Evolutionary conservation across 2,329 filamentous ascomycete species (phyloP).

Genomic region (Macrophomina pseudophaseolina): DNA sequence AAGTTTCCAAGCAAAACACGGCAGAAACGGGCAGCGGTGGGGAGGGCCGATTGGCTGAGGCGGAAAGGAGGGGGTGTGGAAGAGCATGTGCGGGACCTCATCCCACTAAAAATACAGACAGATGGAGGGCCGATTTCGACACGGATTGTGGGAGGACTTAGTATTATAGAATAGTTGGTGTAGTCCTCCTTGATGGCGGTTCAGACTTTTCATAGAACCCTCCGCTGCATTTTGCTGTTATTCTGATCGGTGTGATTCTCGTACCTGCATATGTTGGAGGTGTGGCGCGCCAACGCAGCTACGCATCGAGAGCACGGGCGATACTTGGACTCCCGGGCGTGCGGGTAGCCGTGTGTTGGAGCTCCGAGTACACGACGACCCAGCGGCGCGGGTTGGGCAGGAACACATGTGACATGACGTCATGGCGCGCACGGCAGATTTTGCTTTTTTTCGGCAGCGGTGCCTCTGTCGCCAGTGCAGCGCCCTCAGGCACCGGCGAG

Average conservation of each 20-base stretch:
- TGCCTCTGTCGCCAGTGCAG: background rate
- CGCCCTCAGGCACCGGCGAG: background rate
- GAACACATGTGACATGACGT: slow-evolving; percentile 16
- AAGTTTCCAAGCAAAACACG: slow-evolving; percentile 15
- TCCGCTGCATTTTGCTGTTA: background rate
- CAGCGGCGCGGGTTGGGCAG: background rate
- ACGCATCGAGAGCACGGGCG: too few relatives aligned
- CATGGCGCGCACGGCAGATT: background rate
- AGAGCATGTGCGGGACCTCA: slow-evolving; percentile 9
- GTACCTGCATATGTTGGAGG: too few relatives aligned
- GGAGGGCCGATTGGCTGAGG: background rate
- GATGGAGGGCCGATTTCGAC: background rate
- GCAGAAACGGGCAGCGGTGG: slow-evolving; percentile 19
- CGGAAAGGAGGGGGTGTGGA: background rate
- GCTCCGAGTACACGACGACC: background rate
- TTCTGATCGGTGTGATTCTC: background rate
- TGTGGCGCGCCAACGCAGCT: too few relatives aligned
- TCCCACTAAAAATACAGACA: slow-evolving; percentile 7
- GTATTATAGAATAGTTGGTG: slow-evolving; percentile 16
- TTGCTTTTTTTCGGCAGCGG: background rate
- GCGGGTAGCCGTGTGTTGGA: too few relatives aligned
- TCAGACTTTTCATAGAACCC: background rate
- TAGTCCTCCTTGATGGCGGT: slow-evolving; percentile 4
- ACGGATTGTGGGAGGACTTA: background rate
- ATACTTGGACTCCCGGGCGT: too few relatives aligned